Conservation (phyloP, 2,329 filamentous ascomycete species). For the Zasmidium cellare region DNA sequence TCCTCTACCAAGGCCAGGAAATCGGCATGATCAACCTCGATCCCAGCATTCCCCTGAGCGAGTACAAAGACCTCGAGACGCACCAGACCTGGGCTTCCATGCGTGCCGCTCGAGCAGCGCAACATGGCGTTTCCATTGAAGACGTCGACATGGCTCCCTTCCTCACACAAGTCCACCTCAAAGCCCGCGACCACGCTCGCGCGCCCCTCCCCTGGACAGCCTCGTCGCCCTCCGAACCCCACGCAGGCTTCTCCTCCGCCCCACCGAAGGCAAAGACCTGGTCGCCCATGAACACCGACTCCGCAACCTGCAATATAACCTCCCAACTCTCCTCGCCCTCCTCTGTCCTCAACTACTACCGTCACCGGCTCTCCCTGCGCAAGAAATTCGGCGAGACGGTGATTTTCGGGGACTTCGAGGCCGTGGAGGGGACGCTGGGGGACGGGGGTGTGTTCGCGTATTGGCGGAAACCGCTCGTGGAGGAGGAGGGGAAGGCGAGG, state of each 20-base stretch:
- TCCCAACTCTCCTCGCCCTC: conserved; percentile 6
- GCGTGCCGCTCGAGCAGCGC: background rate
- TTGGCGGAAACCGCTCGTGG: conserved; percentile 10
- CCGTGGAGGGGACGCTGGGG: conserved; percentile 6
- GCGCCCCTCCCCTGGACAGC: conserved; percentile 30
- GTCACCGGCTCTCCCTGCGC: conserved; percentile 15
- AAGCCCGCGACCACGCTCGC: conserved; percentile 67
- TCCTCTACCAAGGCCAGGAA: conserved; percentile 68
- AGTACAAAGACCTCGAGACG: conserved; percentile 66
- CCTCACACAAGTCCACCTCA: conserved; percentile 54
- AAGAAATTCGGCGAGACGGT: conserved; percentile 14
- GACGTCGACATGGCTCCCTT: conserved; percentile 38
- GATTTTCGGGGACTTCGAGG: conserved; percentile 20
- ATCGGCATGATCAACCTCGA: conserved; percentile 65
- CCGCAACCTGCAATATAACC: conserved; percentile 16
- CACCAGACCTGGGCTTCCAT: conserved; percentile 14
- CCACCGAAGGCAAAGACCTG: conserved; percentile 10
- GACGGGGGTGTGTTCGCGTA: conserved; percentile 21
- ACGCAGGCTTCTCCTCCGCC: conserved; percentile 59
- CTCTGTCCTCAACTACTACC: conserved; percentile 22
- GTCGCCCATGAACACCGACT: conserved; percentile 25
- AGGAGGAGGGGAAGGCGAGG: background rate
- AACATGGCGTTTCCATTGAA: background rate
- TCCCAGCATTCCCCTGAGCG: conserved; percentile 56
- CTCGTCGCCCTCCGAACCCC: conserved; percentile 31